A percentile compares a stretch with the other conserved stretches of the same genome.
These are phyloP conservation scores for Trichoderma aggressivum DNA, from an alignment of 2,329 filamentous ascomycete species.

Conservation along the genomic window DNA sequence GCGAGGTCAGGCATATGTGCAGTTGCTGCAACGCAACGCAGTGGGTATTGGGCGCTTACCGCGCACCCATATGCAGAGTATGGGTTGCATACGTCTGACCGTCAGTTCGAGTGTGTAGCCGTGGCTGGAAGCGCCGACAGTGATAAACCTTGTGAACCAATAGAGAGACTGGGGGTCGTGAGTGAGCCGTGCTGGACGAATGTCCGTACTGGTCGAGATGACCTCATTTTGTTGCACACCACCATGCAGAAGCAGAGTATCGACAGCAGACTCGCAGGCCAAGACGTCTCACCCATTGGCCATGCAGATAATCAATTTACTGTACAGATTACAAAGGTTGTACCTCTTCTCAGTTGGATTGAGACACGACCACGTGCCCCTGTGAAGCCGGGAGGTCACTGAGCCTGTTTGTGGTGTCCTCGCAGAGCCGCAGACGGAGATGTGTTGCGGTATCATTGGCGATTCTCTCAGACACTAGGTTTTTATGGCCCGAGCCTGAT, in stretches of 20 bases:
- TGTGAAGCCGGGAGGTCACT: background rate
- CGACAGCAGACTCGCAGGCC: background rate
- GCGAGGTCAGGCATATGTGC: constrained; percentile 1
- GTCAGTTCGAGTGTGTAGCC: background rate
- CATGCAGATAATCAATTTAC: background rate
- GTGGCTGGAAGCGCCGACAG: background rate
- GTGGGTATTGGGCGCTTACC: constrained; percentile 6
- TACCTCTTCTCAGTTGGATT: background rate
- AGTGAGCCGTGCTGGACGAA: background rate
- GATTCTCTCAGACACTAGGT: constrained; percentile 5
- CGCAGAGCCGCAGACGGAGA: constrained; percentile 27
- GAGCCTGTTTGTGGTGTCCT: constrained; percentile 16
- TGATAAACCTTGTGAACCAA: background rate
- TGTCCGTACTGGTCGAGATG: background rate
- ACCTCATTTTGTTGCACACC: constrained; percentile 6
- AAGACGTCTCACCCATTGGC: background rate
- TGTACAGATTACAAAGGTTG: background rate
- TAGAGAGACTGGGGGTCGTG: background rate
- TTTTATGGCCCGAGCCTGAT: background rate
- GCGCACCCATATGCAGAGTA: background rate
- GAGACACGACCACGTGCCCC: constrained; percentile 8
- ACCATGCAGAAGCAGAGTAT: constrained; percentile 3
- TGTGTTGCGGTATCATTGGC: constrained; percentile 31
- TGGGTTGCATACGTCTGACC: constrained; percentile 12
- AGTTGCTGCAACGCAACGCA: background rate